Percentiles rank a stretch among this genome's conserved stretches.
phyloP scores from a whole-genome alignment of 2,329 filamentous ascomycete genomes.

The Ceratocystis albifundus region DNA sequence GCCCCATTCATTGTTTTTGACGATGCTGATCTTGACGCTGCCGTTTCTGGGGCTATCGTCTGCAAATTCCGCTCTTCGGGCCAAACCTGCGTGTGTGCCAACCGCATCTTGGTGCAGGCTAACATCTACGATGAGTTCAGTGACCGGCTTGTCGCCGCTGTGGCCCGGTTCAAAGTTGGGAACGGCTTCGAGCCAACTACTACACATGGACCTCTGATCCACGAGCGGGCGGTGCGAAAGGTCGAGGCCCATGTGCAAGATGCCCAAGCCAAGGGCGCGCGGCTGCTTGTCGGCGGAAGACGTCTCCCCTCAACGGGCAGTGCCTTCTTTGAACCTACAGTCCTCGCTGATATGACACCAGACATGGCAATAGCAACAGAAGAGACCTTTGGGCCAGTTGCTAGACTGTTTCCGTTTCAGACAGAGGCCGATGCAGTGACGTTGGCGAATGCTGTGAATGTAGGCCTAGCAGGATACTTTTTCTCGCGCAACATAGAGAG shows the following conservation, averaged over 20 bases:
- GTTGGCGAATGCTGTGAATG: slow-evolving; percentile 69
- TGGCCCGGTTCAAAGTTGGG: slow-evolving; percentile 63
- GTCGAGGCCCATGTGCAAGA: slow-evolving; percentile 71
- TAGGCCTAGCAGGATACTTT: slow-evolving; percentile 91
- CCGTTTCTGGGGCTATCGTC: slow-evolving; percentile 69
- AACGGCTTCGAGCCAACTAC: slow-evolving; percentile 57
- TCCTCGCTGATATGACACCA: slow-evolving; percentile 72
- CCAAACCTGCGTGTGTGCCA: slow-evolving; percentile 89
- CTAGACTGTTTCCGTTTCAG: slow-evolving; percentile 77
- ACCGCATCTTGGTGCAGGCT: slow-evolving; percentile 68
- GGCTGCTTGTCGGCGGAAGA: slow-evolving; percentile 63
- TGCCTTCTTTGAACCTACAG: slow-evolving; percentile 85
- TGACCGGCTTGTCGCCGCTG: slow-evolving; percentile 56
- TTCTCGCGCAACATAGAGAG: slow-evolving; percentile 57
- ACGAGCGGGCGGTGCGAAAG: slow-evolving; percentile 69
- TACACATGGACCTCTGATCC: slow-evolving; percentile 76
- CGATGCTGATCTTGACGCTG: slow-evolving; percentile 76
- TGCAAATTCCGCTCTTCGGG: slow-evolving; percentile 92
- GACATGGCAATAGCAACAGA: slow-evolving; percentile 77
- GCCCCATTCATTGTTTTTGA: slow-evolving; percentile 96
- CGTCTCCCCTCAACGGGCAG: slow-evolving; percentile 60
- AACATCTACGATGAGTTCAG: slow-evolving; percentile 69
- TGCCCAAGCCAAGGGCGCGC: slow-evolving; percentile 64
- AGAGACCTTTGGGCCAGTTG: slow-evolving; percentile 93
- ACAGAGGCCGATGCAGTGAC: slow-evolving; percentile 80